These are phyloP conservation scores for Epichloe hybrida DNA, from an alignment of 2,329 filamentous ascomycete species.

Conservation along the genomic window DNA sequence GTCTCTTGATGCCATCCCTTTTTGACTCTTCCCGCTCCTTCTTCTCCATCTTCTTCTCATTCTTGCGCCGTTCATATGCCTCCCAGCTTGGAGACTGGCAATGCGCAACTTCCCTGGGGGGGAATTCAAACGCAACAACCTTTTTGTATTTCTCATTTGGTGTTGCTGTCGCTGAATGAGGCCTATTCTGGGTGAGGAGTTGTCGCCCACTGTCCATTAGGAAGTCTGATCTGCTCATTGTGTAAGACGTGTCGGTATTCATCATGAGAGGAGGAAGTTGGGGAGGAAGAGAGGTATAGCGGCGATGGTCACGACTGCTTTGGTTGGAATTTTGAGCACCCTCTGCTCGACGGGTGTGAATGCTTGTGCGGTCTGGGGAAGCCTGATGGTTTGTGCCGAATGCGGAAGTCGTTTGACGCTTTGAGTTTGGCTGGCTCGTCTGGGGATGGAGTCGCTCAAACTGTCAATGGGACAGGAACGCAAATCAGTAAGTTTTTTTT, in stretches of 20 bases:
- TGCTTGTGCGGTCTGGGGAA: slow-evolving; percentile 5
- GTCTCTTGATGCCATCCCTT: slow-evolving; percentile 13
- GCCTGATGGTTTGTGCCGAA: neutral
- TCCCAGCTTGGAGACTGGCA: slow-evolving; percentile 53
- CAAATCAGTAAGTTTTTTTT: slow-evolving; percentile 4
- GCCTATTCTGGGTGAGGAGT: neutral
- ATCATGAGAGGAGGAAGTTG: slow-evolving; percentile 8
- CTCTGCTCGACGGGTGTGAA: slow-evolving; percentile 7
- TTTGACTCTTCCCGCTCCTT: slow-evolving; percentile 16
- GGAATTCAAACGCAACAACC: slow-evolving; percentile 19
- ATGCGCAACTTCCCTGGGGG: slow-evolving; percentile 16
- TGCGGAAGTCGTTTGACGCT: neutral
- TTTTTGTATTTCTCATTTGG: slow-evolving; percentile 15
- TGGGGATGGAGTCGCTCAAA: slow-evolving; percentile 10
- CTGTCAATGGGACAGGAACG: slow-evolving; percentile 4
- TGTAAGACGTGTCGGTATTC: slow-evolving; percentile 4
- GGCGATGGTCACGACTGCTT: neutral
- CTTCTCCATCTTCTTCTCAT: slow-evolving; percentile 34
- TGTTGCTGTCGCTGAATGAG: slow-evolving; percentile 5
- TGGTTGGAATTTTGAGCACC: slow-evolving; percentile 1
- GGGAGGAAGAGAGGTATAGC: slow-evolving; percentile 3
- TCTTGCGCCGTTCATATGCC: slow-evolving; percentile 38
- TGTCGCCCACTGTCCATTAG: slow-evolving; percentile 5
- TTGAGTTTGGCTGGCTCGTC: slow-evolving; percentile 1
- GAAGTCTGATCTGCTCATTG: slow-evolving; percentile 3